A percentile compares a stretch with the other conserved stretches of the same genome.
These are phyloP conservation scores for Articulospora tetracladia DNA, from an alignment of 495 filamentous ascomycete genomes.

Conservation along the genomic window DNA sequence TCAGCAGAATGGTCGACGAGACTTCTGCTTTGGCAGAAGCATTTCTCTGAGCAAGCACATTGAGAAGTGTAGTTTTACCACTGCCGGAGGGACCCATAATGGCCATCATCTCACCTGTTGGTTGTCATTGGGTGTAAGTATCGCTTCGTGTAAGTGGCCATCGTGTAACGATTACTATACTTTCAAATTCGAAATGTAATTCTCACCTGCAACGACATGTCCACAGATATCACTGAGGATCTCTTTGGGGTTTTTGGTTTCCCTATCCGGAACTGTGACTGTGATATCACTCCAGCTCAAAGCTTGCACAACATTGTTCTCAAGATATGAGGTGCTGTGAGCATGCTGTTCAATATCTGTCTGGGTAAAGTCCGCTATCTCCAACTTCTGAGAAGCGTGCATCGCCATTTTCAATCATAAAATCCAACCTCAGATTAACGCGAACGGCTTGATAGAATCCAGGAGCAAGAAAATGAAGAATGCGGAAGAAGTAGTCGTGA, in stretches of 20 bases:
- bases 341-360: constrained; percentile 6
- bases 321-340: constrained; percentile 9
- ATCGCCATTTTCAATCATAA: not conserved
- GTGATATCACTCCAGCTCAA: constrained; percentile 1
- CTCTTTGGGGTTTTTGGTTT: constrained; percentile 1
- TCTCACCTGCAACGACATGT: not conserved
- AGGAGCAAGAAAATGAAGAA: not conserved
- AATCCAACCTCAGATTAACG: no score
- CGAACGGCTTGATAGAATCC: no score
- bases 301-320: constrained; percentile 1
- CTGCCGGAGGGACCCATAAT: constrained; percentile 76
- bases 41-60: constrained; percentile 60
- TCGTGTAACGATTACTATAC: not conserved
- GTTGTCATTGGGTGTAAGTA: not conserved
- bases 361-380: not conserved
- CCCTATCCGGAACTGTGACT: constrained; percentile 3
- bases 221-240: constrained; percentile 5
- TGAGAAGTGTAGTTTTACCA: constrained; percentile 77
- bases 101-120: constrained; percentile 58
- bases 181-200: not conserved
- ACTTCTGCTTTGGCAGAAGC: constrained; percentile 42
- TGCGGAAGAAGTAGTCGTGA: not conserved
- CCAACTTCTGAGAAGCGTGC: not conserved
- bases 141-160: not conserved
- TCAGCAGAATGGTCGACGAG: constrained; percentile 48